Conservation (phyloP, 2,329 filamentous ascomycete species). For the Ophiostoma triangulosporum region DNA sequence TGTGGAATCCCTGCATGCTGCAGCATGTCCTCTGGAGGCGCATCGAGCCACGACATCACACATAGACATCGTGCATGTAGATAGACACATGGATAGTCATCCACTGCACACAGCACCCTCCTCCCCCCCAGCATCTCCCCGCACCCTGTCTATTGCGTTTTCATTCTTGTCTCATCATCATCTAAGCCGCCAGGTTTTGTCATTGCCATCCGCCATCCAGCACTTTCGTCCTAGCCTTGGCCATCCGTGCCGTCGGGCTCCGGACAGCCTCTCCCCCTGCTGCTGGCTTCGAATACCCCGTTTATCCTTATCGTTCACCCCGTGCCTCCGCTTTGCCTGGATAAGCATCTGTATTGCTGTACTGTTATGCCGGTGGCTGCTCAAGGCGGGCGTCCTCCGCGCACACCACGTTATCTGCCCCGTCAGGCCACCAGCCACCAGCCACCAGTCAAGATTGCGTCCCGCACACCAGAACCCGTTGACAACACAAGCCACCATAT, state of each 20-base stretch:
- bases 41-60: slow-evolving; percentile 13
- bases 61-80: not conserved
- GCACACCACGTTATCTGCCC: slow-evolving; percentile 1
- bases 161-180: not conserved
- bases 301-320: not conserved
- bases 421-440: slow-evolving; percentile 7
- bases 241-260: not conserved
- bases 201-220: not conserved
- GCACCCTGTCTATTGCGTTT: not conserved
- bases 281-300: not conserved
- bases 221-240: too few species aligned
- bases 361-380: too few species aligned
- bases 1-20: slow-evolving; percentile 1
- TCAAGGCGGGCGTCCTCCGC: too few species aligned
- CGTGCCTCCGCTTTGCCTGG: not conserved
- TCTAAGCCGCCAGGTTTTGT: not conserved
- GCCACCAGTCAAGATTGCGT: slow-evolving; percentile 8
- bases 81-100: not conserved
- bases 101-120: not conserved
- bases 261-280: not conserved
- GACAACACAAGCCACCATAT: not conserved
- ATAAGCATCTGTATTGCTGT: not conserved
- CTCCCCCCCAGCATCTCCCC: not conserved
- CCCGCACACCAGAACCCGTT: slow-evolving; percentile 5
- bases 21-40: not conserved